Base-by-base conservation (phyloP, 2,329 filamentous ascomycete species). In the Alternaria arborescens region DNA sequence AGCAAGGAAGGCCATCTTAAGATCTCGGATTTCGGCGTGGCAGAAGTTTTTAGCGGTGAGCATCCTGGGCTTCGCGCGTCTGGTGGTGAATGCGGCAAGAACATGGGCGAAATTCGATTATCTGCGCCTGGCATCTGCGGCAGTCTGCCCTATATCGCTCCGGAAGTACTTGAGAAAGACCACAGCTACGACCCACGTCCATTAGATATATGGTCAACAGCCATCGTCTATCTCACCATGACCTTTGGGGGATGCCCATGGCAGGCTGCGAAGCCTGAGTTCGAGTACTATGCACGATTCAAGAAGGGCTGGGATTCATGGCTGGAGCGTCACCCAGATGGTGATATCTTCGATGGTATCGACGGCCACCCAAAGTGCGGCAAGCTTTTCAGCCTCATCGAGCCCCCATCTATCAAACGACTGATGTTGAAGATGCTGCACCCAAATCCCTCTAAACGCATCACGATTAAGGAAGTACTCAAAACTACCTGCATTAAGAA, bases 1-100 rank as follows among this genome's bases (percentile, higher is more conserved):
- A 91, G 89, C 47, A 88, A 88, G 69, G 88, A 93, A 60, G 92
- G 92, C 73, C 90, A 92, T 76, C 84, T 97, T 57, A 97, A 97
- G 80, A 94, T 97, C 61, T 93, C 92, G 51, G 93, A 97, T 77
- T 97, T 97, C 80, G 93, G 93, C 54, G 91, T 94, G 14, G 93
- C 92, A 0, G 92, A 95, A 75, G 91, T 96, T 18, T 97, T 97
- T 74, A 87, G 85, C 55, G 93, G 92, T 40, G 89, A 89, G 52
- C 92, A 96, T 77, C 93, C 92, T 0, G 93, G 92, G 30, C 80
- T 93, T 41, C 86, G 91, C 61, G 87, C 90, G 70, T 86, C 91
- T 12, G 88, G 88, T 52, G 91, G 91, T 56, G 85, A 91, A 71
- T 94, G 91, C 77, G 91, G 90, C 48, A 86, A 86, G 72, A 86